A percentile compares a stretch with the other conserved stretches of the same genome.
Evolutionary conservation across 495 filamentous ascomycete genomes (phyloP).

Genomic region (Opeltia flavorubescens): DNA sequence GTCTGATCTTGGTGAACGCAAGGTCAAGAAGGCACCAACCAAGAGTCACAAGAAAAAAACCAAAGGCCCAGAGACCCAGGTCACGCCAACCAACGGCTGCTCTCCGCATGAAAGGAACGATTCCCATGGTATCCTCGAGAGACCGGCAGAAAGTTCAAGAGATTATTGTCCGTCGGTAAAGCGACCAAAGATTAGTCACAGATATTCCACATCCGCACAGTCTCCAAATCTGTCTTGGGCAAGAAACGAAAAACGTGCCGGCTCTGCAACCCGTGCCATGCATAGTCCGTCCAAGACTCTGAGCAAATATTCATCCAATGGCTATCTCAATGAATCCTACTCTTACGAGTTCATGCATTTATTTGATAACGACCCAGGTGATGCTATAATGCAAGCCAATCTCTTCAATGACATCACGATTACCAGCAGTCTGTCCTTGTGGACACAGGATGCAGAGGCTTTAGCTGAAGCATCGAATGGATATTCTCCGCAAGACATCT

Average conservation of each 20-base stretch:
- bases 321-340: slow-evolving; percentile 45
- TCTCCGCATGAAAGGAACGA: slow-evolving; percentile 22
- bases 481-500: slow-evolving; percentile 29
- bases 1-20: slow-evolving; percentile 42
- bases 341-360: slow-evolving; percentile 58
- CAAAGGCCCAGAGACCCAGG: slow-evolving; percentile 25
- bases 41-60: slow-evolving; percentile 68
- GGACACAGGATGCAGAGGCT: slow-evolving; percentile 52
- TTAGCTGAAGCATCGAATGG: slow-evolving; percentile 29
- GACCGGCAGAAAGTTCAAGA: slow-evolving; percentile 38
- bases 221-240: slow-evolving; percentile 33
- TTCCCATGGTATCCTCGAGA: slow-evolving; percentile 14
- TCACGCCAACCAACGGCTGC: slow-evolving; percentile 29
- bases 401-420: slow-evolving; percentile 55
- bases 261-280: slow-evolving; percentile 23
- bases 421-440: slow-evolving; percentile 50
- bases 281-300: slow-evolving; percentile 41
- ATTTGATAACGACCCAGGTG: slow-evolving; percentile 45
- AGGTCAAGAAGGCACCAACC: slow-evolving; percentile 51
- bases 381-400: slow-evolving; percentile 44
- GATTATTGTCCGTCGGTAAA: slow-evolving; percentile 51
- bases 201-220: slow-evolving; percentile 52
- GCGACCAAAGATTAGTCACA: slow-evolving; percentile 64
- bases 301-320: slow-evolving; percentile 30
- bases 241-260: slow-evolving; percentile 36